Evolutionary conservation across 2,329 filamentous ascomycete species (phyloP).

Genomic region (Botryotinia calthae): DNA sequence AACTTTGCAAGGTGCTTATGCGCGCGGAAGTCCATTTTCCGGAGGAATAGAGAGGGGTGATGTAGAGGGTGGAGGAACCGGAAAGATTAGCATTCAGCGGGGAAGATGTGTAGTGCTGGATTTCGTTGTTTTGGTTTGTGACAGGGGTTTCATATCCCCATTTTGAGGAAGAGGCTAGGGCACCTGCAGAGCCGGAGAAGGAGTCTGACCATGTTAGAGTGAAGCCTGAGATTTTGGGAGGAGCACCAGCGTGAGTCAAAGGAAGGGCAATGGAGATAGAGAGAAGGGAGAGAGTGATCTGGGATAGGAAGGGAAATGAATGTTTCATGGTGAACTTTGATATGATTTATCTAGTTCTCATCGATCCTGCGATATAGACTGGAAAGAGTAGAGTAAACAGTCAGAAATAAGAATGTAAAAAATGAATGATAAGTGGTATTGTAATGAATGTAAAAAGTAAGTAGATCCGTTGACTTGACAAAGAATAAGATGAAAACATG

Average conservation of each 20-base stretch:
- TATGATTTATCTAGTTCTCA: neutral
- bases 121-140: neutral
- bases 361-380: neutral
- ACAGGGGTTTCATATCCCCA: neutral
- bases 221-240: neutral
- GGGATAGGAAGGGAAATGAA: neutral
- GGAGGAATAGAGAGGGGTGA: neutral
- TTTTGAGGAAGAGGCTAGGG: neutral
- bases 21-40: neutral
- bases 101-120: neutral
- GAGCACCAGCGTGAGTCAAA: neutral
- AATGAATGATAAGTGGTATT: neutral
- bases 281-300: neutral
- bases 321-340: neutral
- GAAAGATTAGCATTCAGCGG: neutral
- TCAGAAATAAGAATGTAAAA: neutral
- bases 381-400: neutral
- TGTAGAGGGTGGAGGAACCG: neutral
- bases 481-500: neutral
- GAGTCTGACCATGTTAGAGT: neutral
- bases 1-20: neutral
- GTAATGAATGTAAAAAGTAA: neutral
- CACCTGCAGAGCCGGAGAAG: neutral
- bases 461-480: neutral
- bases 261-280: neutral